phyloP scores from a whole-genome alignment of 1,284 basidiomycete genomes.

The Wolfiporia cocos region DNA sequence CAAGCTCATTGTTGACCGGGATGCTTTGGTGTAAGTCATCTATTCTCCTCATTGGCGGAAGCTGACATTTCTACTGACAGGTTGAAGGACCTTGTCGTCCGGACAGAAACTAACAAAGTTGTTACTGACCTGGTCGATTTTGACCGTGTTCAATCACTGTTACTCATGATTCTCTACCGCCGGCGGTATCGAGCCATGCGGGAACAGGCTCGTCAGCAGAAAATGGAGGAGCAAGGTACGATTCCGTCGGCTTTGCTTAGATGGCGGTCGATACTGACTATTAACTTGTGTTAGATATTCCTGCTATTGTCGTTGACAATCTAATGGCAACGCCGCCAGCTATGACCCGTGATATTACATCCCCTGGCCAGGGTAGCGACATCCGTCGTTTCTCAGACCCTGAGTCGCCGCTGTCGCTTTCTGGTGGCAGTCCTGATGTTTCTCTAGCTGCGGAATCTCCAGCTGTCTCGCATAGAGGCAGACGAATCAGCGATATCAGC shows the following conservation, averaged over 20 bases:
- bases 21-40: conserved; percentile 74
- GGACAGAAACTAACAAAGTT: conserved; percentile 73
- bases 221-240: conserved; percentile 29
- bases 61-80: conserved; percentile 32
- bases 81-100: conserved; percentile 72
- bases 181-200: conserved; percentile 54
- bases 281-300: conserved; percentile 41
- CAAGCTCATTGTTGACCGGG: conserved; percentile 86
- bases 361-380: conserved; percentile 31
- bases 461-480: conserved; percentile 45
- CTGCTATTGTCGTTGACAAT: conserved; percentile 60
- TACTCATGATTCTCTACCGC: conserved; percentile 72
- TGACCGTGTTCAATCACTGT: conserved; percentile 75
- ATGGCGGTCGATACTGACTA: background rate
- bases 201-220: conserved; percentile 31
- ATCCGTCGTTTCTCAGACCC: conserved; percentile 20
- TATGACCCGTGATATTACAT: conserved; percentile 50
- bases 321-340: conserved; percentile 45
- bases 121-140: conserved; percentile 81
- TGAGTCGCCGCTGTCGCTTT: conserved; percentile 40
- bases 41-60: background rate
- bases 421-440: conserved; percentile 45
- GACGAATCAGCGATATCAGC: conserved; percentile 53
- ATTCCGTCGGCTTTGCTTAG: conserved; percentile 6
- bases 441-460: conserved; percentile 40